phyloP scores from a whole-genome alignment of 768 basidiomycete species.

The Phallus indusiatus region DNA sequence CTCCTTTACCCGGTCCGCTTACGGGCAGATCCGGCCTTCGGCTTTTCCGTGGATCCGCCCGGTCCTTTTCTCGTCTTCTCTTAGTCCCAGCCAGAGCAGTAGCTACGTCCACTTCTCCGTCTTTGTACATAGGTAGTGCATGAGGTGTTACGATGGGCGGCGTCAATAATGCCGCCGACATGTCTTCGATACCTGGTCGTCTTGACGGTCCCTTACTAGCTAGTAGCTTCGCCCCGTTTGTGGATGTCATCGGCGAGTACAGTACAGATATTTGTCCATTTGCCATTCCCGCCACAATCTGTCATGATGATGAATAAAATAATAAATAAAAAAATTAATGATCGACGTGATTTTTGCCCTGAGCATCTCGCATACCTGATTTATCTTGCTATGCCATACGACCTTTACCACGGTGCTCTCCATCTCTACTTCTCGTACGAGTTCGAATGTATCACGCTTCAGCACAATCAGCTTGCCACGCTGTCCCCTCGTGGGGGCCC shows the following conservation, averaged over 20 bases:
- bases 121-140: slow-evolving; percentile 86
- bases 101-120: slow-evolving; percentile 41
- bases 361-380: slow-evolving; percentile 55
- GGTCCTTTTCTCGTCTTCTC: slow-evolving; percentile 82
- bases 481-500: slow-evolving; percentile 54
- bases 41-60: slow-evolving; percentile 86
- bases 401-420: slow-evolving; percentile 83
- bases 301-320: slow-evolving; percentile 9
- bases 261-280: slow-evolving; percentile 83
- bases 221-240: slow-evolving; percentile 87
- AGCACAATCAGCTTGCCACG: slow-evolving; percentile 69
- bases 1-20: slow-evolving; percentile 86
- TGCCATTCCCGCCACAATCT: slow-evolving; percentile 85
- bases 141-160: slow-evolving; percentile 91
- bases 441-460: slow-evolving; percentile 57
- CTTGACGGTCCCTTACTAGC: slow-evolving; percentile 80
- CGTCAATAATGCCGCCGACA: slow-evolving; percentile 76
- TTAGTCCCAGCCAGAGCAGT: slow-evolving; percentile 61
- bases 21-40: slow-evolving; percentile 88
- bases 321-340: not conserved
- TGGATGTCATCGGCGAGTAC: slow-evolving; percentile 84
- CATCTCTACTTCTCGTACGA: slow-evolving; percentile 57
- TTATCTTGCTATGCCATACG: slow-evolving; percentile 94
- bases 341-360: not conserved
- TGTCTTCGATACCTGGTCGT: slow-evolving; percentile 76